Evolutionary conservation across 2,329 filamentous ascomycete genomes (phyloP).

Genomic region (Fusarium siculi): DNA sequence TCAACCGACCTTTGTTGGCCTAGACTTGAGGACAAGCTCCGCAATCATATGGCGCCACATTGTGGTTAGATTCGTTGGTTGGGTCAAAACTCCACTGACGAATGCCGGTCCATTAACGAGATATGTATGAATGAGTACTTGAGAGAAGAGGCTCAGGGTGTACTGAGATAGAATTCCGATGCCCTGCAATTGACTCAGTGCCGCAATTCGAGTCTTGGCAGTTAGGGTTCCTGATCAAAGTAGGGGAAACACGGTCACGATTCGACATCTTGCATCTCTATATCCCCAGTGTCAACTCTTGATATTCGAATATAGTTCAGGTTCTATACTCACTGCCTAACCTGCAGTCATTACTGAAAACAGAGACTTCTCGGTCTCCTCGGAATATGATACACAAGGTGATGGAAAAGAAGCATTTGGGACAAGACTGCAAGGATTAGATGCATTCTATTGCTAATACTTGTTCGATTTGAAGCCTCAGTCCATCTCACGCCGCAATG

Average conservation of each 20-base stretch:
- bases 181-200: neutral
- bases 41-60: slow-evolving; percentile 6
- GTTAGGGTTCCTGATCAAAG: neutral
- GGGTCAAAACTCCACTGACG: slow-evolving; percentile 19
- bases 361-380: slow-evolving; percentile 6
- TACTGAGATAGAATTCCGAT: neutral
- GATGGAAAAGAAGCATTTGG: slow-evolving; percentile 24
- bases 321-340: neutral
- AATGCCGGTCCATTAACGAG: slow-evolving; percentile 5
- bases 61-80: slow-evolving; percentile 17
- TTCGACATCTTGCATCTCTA: neutral
- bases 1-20: neutral
- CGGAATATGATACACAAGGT: slow-evolving; percentile 31
- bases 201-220: neutral
- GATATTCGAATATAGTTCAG: neutral
- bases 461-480: slow-evolving; percentile 25
- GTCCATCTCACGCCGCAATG: slow-evolving; percentile 19
- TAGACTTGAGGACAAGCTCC: neutral
- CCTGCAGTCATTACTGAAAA: neutral
- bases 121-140: neutral
- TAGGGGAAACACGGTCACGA: neutral
- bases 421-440: slow-evolving; percentile 25
- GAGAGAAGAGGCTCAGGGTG: neutral
- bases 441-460: slow-evolving; percentile 36
- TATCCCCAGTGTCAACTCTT: neutral